A percentile compares a stretch with the other conserved stretches of the same genome.
Conservation (phyloP, 345 rosid genomes). For the Brassica napus region Da-Ae NC_063452.1:56359501-56360000, state of each 20-base stretch:
- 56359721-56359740: slow-evolving; percentile 39
- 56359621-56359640: slow-evolving; percentile 89
- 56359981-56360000: slow-evolving; percentile 34
- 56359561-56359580: slow-evolving; percentile 95
- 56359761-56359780: slow-evolving; percentile 76
- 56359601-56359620: slow-evolving; percentile 87
- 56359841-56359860: slow-evolving; percentile 15
- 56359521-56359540: slow-evolving; percentile 53
- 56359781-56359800: slow-evolving; percentile 75
- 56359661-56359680: slow-evolving; percentile 25
- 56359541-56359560: slow-evolving; percentile 64
- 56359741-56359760: slow-evolving; percentile 44
- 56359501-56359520: slow-evolving; percentile 79
- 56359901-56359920: slow-evolving; percentile 21
- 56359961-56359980: slow-evolving; percentile 59
- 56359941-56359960: slow-evolving; percentile 67
- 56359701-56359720: slow-evolving; percentile 38
- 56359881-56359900: slow-evolving; percentile 26
- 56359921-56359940: slow-evolving; percentile 44
- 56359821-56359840: slow-evolving; percentile 25
- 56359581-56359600: slow-evolving; percentile 84
- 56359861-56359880: slow-evolving; percentile 24
- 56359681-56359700: slow-evolving; percentile 54
- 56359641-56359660: slow-evolving; percentile 50
- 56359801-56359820: slow-evolving; percentile 52